These are phyloP conservation scores for Cyberlindnera bimundalis DNA, from an alignment of 805 yeast genomes.

Conservation along the genomic window DNA sequence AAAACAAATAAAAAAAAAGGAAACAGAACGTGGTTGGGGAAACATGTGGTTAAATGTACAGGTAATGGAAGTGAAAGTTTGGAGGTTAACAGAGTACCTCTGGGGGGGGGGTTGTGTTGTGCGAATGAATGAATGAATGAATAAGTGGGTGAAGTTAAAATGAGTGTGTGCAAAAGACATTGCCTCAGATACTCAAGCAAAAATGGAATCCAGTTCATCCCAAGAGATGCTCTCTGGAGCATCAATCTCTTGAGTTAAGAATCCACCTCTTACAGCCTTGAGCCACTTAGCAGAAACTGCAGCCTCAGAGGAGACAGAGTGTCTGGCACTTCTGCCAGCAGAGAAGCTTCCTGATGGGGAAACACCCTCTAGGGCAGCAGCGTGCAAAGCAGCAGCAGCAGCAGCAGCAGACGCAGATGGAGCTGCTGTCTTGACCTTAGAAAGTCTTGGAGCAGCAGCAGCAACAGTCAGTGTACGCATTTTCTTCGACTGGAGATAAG, in stretches of 20 bases:
- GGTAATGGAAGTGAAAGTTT: neutral
- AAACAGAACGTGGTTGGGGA: neutral
- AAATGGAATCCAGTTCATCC: slow-evolving; percentile 51
- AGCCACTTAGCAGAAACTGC: slow-evolving; percentile 60
- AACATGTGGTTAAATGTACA: slow-evolving; percentile 7
- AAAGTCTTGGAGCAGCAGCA: slow-evolving; percentile 78
- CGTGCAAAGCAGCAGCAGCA: slow-evolving; percentile 69
- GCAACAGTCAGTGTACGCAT: slow-evolving; percentile 58
- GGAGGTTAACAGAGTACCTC: no score
- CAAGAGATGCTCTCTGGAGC: slow-evolving; percentile 76
- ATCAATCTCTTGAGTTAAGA: slow-evolving; percentile 71
- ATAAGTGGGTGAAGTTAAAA: neutral
- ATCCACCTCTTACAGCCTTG: slow-evolving; percentile 71
- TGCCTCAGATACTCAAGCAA: no score
- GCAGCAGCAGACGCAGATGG: slow-evolving; percentile 65
- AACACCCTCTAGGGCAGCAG: slow-evolving; percentile 56
- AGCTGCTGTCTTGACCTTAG: slow-evolving; percentile 50
- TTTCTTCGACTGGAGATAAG: slow-evolving; percentile 52
- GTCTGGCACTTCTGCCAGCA: slow-evolving; percentile 13
- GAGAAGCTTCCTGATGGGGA: slow-evolving; percentile 32
- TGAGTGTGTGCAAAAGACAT: no score
- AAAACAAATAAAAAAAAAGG: neutral
- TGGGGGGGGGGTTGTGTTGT: no score
- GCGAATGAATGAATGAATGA: neutral
- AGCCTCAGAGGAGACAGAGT: slow-evolving; percentile 25